Evolutionary conservation across 202 grass and related monocot species (phyloP), one percentile per base, ranked within the genome.

Genomic region (Saccharum hybrid): DNA sequence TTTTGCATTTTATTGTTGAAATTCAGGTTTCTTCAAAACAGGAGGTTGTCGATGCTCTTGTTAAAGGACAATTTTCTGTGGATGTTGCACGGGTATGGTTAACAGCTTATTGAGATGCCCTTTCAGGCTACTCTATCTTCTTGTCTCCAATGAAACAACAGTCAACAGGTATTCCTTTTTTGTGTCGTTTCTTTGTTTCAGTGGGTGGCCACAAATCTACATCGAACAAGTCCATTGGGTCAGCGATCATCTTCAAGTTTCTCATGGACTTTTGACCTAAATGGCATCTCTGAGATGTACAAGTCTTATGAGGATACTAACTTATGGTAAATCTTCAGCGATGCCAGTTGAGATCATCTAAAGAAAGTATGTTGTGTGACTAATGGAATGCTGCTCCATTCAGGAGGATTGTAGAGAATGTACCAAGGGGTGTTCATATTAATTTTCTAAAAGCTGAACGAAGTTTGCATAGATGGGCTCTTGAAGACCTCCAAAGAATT

Each of bases 381-480:
- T 80, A 45, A 78, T 33, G 62, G 21, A 66, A 48, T 45, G 61
- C 8, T 18, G 42, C 23, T 10, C 5, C 14, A 18, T 78, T 80
- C 64, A 98, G 96, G 96, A 57, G 89, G 83, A 85, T 90, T 59
- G 91, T 98, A 57, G 96, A 98, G 64, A 95, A 95, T 73, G 96
- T 98, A 31, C 96, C 93, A 1, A 86, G 89, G 54, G 93, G 96
- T 2, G 93, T 98, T 83, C 92, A 95, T 83, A 81, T 98, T 33
- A 94, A 93, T 71, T 98, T 98, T 66, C 83, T 98, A 57, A 98
- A 98, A 82, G 96, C 93, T n/a, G 93, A 93, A 83, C 93, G 96
- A 85, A 98, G 96, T 88, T 88, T 98, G 75, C 96, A 98, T 72
- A 95, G 96, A 90, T 98, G 96, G 96, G 96, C 96, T 80, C 81